These are phyloP conservation scores for Rutstroemia sp. DNA, from an alignment of 2,329 filamentous ascomycete species.

Conservation along the genomic window DNA sequence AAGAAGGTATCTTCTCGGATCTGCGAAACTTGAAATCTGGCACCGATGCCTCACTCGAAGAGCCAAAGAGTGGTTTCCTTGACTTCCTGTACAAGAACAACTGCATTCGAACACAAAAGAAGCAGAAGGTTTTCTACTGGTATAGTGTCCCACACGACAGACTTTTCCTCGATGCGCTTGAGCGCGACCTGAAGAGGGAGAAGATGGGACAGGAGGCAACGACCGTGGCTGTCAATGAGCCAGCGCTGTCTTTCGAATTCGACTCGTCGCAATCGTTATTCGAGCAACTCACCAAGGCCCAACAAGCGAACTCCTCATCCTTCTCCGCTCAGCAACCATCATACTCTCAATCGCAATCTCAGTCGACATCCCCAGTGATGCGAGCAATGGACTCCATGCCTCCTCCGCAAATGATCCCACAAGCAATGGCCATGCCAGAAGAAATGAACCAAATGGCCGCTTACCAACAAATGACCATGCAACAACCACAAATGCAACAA, in stretches of 20 bases:
- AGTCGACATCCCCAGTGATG: conserved; percentile 83
- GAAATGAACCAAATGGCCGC: conserved; percentile 56
- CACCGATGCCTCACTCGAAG: conserved; percentile 94
- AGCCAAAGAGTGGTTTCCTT: conserved; percentile 96
- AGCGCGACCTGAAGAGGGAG: conserved; percentile 95
- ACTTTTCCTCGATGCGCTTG: conserved; percentile 92
- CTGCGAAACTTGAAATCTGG: conserved; percentile 96
- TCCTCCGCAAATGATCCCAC: conserved; percentile 74
- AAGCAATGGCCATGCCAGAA: conserved; percentile 48
- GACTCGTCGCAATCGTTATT: conserved; percentile 98
- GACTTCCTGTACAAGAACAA: conserved; percentile 99
- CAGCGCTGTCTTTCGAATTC: conserved; percentile 96
- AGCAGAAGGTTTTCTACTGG: conserved; percentile 99
- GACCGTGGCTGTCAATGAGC: conserved; percentile 93
- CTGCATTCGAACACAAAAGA: conserved; percentile 99
- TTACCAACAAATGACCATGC: conserved; percentile 64
- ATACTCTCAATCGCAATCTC: conserved; percentile 51
- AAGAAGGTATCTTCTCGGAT: conserved; percentile 98
- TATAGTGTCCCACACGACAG: conserved; percentile 98
- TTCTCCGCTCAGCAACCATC: conserved; percentile 72
- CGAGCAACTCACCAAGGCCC: conserved; percentile 97
- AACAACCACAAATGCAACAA: conserved; percentile 53
- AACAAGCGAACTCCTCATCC: conserved; percentile 96
- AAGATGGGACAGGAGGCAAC: conserved; percentile 99
- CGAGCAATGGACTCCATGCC: conserved; percentile 91